Evolutionary conservation across 2,329 filamentous ascomycete species (phyloP), one percentile per base, ranked within the genome.

Genomic region (Sporothrix dimorphospora): DNA sequence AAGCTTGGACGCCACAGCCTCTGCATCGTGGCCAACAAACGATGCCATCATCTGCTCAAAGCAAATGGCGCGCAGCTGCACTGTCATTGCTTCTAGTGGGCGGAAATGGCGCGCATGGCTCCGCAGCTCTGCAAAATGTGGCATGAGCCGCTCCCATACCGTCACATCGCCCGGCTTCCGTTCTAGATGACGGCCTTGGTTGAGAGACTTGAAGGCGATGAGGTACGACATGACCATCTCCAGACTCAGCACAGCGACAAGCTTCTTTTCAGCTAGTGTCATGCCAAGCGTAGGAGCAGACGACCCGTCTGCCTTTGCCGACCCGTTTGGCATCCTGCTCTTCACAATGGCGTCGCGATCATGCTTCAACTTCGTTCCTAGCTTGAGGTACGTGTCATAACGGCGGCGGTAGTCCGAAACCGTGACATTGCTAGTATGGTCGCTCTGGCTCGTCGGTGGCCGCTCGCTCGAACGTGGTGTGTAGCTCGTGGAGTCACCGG

Each of bases 361-460:
- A 73, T 88, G 87, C 80, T 89, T 89, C 21, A 89, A 80, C 70
- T 82, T 84, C 42, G 81, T 84, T 2, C 85, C 87, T 8, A 88
- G 76, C 2, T 74, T 77, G 38, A 78, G 79, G 75, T 83, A 84
- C 42, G 77, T 79, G 14, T 76, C 74, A 27, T 83, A 81, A 55
- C 80, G 82, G 1, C 82, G 79, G 8, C 78, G 78, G 30, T 83
- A 76, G 1, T 75, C 74, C 16, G 79, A 78, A 6, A 75, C 75
- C 30, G 78, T 80, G 6, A 74, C 72, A 1, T 71, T 73, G 38
- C 74, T 59, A 19, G 30, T 77, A 19, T 71, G 73, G 53, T 82
- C 80, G 11, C 72, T 75, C 12, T 79, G 77, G 67, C 83, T 81
- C 6, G 80, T 79, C 0, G 81, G 79, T 1, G 80, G 81, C n/a